Percentiles rank a stretch among this genome's conserved stretches.
Conservation (phyloP, 2,329 filamentous ascomycete species). For the Verticillium zaregamsianum region DNA sequence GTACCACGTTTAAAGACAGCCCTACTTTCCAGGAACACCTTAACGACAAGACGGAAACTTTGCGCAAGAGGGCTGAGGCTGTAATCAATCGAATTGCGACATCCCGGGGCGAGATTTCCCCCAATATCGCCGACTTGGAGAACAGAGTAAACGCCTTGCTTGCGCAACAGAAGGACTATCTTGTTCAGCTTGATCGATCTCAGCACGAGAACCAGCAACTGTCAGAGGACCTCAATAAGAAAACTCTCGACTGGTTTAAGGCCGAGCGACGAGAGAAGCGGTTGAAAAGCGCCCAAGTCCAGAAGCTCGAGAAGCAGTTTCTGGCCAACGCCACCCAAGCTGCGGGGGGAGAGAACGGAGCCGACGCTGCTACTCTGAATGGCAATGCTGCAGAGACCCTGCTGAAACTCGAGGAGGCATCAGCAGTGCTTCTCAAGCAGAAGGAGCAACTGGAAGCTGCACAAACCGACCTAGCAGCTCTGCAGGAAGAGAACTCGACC, state of each 20-base stretch:
- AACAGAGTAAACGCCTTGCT: conserved; percentile 70
- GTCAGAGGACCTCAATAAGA: conserved; percentile 81
- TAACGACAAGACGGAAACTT: conserved; percentile 67
- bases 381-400: conserved; percentile 64
- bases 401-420: conserved; percentile 70
- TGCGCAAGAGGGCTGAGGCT: conserved; percentile 68
- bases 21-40: conserved; percentile 80
- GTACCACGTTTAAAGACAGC: conserved; percentile 58
- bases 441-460: conserved; percentile 83
- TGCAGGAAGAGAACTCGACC: conserved; percentile 75
- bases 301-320: conserved; percentile 88
- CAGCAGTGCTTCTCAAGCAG: conserved; percentile 73
- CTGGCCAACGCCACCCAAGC: conserved; percentile 59
- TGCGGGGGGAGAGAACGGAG: conserved; percentile 50
- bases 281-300: conserved; percentile 81
- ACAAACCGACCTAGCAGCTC: conserved; percentile 67
- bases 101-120: conserved; percentile 50
- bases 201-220: conserved; percentile 78
- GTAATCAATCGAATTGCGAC: conserved; percentile 58
- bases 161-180: conserved; percentile 76
- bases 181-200: conserved; percentile 71
- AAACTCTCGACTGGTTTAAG: conserved; percentile 87
- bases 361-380: conserved; percentile 48
- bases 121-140: conserved; percentile 71
- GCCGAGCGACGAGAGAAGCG: conserved; percentile 94